phyloP scores from a whole-genome alignment of 2,329 filamentous ascomycete genomes.

The Sarocladiaceae sp. region DNA sequence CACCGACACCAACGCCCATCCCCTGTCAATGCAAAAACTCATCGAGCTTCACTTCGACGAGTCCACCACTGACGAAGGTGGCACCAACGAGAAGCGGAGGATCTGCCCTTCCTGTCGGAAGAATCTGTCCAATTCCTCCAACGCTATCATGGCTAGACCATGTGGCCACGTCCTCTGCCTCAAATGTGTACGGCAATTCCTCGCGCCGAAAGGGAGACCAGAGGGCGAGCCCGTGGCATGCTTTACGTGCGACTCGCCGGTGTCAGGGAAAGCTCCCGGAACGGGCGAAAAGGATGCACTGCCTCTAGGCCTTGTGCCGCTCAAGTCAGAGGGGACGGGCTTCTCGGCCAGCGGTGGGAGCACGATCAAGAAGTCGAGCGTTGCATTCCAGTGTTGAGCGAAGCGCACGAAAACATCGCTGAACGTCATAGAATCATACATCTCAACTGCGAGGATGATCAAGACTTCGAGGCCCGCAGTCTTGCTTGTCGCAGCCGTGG shows the following conservation, averaged over 20 bases:
- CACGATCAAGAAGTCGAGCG: slow-evolving; percentile 71
- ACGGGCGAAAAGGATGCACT: slow-evolving; percentile 50
- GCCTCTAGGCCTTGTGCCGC: slow-evolving; percentile 69
- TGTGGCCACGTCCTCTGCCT: slow-evolving; percentile 92
- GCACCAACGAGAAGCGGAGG: slow-evolving; percentile 38
- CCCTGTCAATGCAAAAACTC: slow-evolving; percentile 73
- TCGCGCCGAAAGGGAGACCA: slow-evolving; percentile 51
- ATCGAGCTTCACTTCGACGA: slow-evolving; percentile 74
- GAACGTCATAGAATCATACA: too few relatives aligned
- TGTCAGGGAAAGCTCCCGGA: slow-evolving; percentile 50
- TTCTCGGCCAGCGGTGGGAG: slow-evolving; percentile 86
- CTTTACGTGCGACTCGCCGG: slow-evolving; percentile 80
- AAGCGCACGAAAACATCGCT: too few relatives aligned
- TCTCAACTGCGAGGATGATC: too few relatives aligned
- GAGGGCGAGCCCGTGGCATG: slow-evolving; percentile 53
- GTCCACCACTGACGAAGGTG: slow-evolving; percentile 43
- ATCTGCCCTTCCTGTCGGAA: slow-evolving; percentile 86
- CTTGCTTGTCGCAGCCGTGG: slow-evolving; percentile 21
- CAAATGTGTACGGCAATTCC: slow-evolving; percentile 78
- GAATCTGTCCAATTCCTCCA: slow-evolving; percentile 73
- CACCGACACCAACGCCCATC: slow-evolving; percentile 59
- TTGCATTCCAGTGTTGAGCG: slow-evolving; percentile 76
- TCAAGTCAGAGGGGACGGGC: slow-evolving; percentile 84
- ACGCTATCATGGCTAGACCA: slow-evolving; percentile 76
- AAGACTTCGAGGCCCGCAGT: slow-evolving; percentile 14